These are phyloP conservation scores for Claviceps quebecensis DNA, from an alignment of 2,329 filamentous ascomycete genomes.

Conservation along the genomic window DNA sequence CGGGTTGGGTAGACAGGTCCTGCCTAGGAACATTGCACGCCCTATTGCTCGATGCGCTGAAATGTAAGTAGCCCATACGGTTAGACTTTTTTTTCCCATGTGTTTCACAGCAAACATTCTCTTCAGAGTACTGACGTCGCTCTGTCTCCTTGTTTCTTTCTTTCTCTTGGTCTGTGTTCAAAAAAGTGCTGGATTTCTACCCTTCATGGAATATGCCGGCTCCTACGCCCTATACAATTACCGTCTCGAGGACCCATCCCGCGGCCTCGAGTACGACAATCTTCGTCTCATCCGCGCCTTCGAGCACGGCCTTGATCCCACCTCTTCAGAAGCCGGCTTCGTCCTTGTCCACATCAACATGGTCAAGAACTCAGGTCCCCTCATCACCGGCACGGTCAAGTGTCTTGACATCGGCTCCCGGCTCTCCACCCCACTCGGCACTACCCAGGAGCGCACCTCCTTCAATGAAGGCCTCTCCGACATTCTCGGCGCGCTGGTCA, in stretches of 20 bases:
- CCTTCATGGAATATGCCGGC: slow-evolving; percentile 77
- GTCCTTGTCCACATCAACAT: slow-evolving; percentile 94
- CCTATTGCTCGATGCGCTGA: slow-evolving; percentile 75
- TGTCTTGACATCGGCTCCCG: slow-evolving; percentile 42
- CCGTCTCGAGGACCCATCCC: slow-evolving; percentile 39
- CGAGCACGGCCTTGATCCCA: slow-evolving; percentile 73
- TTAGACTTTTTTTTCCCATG: not conserved
- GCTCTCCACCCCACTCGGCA: slow-evolving; percentile 14
- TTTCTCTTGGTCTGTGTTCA: not conserved
- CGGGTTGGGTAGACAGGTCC: slow-evolving; percentile 57
- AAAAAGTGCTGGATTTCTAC: slow-evolving; percentile 56
- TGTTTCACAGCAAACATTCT: not conserved
- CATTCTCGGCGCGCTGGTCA: slow-evolving; percentile 44
- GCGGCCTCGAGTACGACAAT: slow-evolving; percentile 48
- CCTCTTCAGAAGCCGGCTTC: slow-evolving; percentile 85
- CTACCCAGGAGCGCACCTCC: slow-evolving; percentile 27
- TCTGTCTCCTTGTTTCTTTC: too few species aligned
- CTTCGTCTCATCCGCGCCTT: slow-evolving; percentile 82
- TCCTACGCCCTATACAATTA: slow-evolving; percentile 59
- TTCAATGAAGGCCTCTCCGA: slow-evolving; percentile 52
- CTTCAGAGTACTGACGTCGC: not conserved
- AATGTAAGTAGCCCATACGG: slow-evolving; percentile 46
- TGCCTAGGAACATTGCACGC: slow-evolving; percentile 63
- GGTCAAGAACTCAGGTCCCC: slow-evolving; percentile 70
- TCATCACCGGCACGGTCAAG: slow-evolving; percentile 59